Conservation (phyloP, 306 rosid species). For the Gynostemma pentaphyllum region DNA sequence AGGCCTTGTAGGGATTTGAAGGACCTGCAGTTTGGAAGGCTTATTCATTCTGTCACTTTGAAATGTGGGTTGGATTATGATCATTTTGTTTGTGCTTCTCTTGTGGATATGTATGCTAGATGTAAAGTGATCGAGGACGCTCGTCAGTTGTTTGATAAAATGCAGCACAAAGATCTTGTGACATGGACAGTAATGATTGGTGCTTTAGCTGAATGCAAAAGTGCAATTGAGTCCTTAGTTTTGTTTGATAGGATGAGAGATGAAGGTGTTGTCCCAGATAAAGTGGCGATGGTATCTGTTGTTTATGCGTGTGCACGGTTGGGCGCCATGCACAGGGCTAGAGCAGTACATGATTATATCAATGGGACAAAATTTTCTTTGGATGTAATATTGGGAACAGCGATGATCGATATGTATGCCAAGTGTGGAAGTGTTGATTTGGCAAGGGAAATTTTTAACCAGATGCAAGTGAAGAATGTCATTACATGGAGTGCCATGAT, state of each 20-base stretch:
- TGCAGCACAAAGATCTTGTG: constrained; percentile 46
- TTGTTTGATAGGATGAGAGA: constrained; percentile 64
- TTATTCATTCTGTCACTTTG: constrained; percentile 34
- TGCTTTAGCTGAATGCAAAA: constrained; percentile 33
- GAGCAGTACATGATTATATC: constrained; percentile 38
- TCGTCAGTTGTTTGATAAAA: constrained; percentile 35
- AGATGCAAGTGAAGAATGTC: constrained; percentile 57
- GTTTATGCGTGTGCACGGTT: constrained; percentile 67
- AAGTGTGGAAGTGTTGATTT: constrained; percentile 58
- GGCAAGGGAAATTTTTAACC: constrained; percentile 50
- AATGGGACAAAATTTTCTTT: constrained; percentile 27
- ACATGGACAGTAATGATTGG: constrained; percentile 77
- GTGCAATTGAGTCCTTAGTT: constrained; percentile 43
- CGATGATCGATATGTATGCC: constrained; percentile 67
- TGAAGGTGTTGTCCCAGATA: constrained; percentile 55
- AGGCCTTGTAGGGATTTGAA: constrained; percentile 44
- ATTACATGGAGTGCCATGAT: constrained; percentile 84
- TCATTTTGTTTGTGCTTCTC: constrained; percentile 45
- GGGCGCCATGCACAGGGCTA: constrained; percentile 64
- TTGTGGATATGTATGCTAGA: constrained; percentile 62
- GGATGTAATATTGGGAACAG: constrained; percentile 61
- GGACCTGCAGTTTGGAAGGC: constrained; percentile 40
- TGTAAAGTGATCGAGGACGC: constrained; percentile 43
- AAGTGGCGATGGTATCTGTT: constrained; percentile 51
- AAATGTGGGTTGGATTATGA: constrained; percentile 44